phyloP scores from a whole-genome alignment of 805 yeast genomes.

The Saturnispora kantuleensis region DNA sequence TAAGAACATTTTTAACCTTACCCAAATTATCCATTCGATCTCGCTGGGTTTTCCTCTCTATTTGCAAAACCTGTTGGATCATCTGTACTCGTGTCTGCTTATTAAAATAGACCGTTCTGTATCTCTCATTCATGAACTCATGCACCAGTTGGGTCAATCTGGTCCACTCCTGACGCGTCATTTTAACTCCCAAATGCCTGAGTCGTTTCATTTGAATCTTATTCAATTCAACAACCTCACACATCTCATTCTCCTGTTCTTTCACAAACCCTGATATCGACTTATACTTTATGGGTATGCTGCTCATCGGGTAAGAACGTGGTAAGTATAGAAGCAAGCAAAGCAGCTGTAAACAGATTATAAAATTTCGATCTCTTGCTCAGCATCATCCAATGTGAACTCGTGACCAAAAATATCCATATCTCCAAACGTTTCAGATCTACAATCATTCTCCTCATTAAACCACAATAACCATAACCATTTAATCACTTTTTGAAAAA shows the following conservation, averaged over 20 bases:
- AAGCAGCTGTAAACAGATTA: not conserved
- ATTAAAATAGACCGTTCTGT: constrained; percentile 18
- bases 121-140: constrained; percentile 10
- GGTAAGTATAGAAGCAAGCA: not conserved
- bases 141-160: constrained; percentile 4
- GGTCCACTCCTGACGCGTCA: constrained; percentile 8
- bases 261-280: constrained; percentile 20
- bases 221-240: constrained; percentile 15
- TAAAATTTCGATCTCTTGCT: constrained; percentile 6
- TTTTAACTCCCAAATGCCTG: constrained; percentile 6
- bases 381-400: constrained; percentile 2
- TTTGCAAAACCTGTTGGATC: constrained; percentile 21
- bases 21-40: constrained; percentile 17
- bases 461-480: constrained; percentile 3
- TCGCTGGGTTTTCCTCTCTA: constrained; percentile 14
- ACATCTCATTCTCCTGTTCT: constrained; percentile 16
- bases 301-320: not conserved
- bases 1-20: constrained; percentile 20
- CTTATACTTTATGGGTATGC: constrained; percentile 17
- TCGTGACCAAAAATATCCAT: constrained; percentile 9
- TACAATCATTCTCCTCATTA: not conserved
- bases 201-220: constrained; percentile 8
- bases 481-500: constrained; percentile 6
- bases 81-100: constrained; percentile 25
- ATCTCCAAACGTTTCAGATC: not conserved